These are phyloP conservation scores for Neonectria coccinea DNA, from an alignment of 2,329 filamentous ascomycete species.

Conservation along the genomic window DNA sequence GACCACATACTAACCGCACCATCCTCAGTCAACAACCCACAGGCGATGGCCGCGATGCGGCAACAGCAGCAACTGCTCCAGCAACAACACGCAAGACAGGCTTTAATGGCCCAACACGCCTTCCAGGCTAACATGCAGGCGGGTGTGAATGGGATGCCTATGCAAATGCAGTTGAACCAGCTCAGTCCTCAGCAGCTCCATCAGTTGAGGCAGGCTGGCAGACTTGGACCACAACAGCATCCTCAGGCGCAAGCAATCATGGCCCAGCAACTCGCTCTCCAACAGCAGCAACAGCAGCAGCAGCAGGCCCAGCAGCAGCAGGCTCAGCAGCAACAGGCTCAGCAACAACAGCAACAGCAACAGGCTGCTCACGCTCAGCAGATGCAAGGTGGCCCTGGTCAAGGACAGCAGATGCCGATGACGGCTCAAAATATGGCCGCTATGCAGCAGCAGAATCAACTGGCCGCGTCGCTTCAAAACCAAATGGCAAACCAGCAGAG, in stretches of 20 bases:
- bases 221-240: constrained; percentile 52
- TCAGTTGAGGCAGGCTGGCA: constrained; percentile 59
- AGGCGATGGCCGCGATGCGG: constrained; percentile 57
- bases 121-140: constrained; percentile 65
- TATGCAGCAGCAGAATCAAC: constrained; percentile 58
- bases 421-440: constrained; percentile 59
- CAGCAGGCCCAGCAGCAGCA: constrained; percentile 47
- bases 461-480: constrained; percentile 49
- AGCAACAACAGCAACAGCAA: constrained; percentile 49
- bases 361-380: constrained; percentile 53
- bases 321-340: constrained; percentile 49
- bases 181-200: constrained; percentile 65
- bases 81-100: constrained; percentile 66
- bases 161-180: constrained; percentile 65
- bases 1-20: constrained; percentile 27
- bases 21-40: constrained; percentile 51
- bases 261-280: constrained; percentile 56
- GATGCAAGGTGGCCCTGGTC: constrained; percentile 57
- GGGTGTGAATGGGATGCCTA: constrained; percentile 59
- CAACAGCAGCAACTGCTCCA: constrained; percentile 70
- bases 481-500: constrained; percentile 48
- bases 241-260: constrained; percentile 55
- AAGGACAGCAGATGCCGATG: constrained; percentile 62
- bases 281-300: constrained; percentile 51
- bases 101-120: constrained; percentile 66